These are phyloP conservation scores for Apiosordaria backusii DNA, from an alignment of 495 filamentous ascomycete genomes.

Conservation along the genomic window DNA sequence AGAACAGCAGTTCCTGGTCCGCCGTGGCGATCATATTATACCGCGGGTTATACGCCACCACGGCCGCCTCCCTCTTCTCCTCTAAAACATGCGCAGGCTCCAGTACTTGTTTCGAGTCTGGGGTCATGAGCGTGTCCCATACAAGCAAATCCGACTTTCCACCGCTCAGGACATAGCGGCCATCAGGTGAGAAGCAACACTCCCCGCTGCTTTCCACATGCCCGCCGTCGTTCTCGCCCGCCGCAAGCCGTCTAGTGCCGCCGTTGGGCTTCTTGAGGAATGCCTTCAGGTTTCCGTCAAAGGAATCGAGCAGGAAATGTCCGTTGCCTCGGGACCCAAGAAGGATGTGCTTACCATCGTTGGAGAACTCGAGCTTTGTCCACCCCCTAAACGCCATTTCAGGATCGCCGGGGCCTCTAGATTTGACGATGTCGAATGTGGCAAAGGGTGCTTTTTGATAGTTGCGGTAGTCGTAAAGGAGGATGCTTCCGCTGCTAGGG, in stretches of 20 bases:
- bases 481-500: conserved; percentile 67
- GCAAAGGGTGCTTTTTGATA: conserved; percentile 87
- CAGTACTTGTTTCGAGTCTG: conserved; percentile 55
- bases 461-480: conserved; percentile 90
- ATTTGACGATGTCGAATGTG: conserved; percentile 70
- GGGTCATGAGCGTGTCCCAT: conserved; percentile 69
- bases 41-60: conserved; percentile 84
- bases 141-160: conserved; percentile 67
- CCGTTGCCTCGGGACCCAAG: conserved; percentile 74
- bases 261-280: conserved; percentile 50
- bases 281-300: conserved; percentile 69
- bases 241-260: conserved; percentile 43
- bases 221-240: conserved; percentile 42
- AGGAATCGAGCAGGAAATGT: conserved; percentile 88
- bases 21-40: conserved; percentile 87
- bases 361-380: conserved; percentile 88
- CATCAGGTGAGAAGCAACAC: conserved; percentile 83
- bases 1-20: conserved; percentile 84
- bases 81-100: conserved; percentile 63
- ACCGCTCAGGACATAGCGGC: conserved; percentile 78
- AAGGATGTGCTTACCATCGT: conserved; percentile 85
- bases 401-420: conserved; percentile 31
- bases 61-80: conserved; percentile 61
- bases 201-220: conserved; percentile 61
- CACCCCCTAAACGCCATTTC: conserved; percentile 54